Conservation (phyloP, 2,329 filamentous ascomycete species). For the Parafenestella ontariensis region DNA sequence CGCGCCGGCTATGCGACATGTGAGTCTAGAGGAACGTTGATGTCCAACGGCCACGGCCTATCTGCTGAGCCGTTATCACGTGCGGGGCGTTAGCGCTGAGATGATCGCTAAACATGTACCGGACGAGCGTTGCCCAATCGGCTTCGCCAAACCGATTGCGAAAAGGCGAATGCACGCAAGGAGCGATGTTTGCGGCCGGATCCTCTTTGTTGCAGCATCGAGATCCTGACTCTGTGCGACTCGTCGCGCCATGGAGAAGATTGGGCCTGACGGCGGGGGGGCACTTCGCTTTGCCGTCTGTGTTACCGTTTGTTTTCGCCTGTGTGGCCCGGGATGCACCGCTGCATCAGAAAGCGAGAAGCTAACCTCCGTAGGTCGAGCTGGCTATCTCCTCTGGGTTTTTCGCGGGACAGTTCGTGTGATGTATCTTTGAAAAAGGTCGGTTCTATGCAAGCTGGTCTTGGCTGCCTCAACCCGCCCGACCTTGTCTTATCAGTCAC, state of each 20-base stretch:
- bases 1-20: conserved; percentile 23
- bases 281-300: background rate
- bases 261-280: background rate
- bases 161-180: background rate
- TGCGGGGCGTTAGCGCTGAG: conserved; percentile 2
- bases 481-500: conserved; percentile 18
- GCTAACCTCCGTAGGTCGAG: background rate
- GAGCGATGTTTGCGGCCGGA: conserved; percentile 7
- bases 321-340: background rate
- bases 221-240: conserved; percentile 3
- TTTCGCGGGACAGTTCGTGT: background rate
- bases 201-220: conserved; percentile 6
- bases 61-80: conserved; percentile 21
- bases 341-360: background rate
- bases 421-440: background rate
- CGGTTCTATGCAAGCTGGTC: conserved; percentile 10
- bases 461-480: conserved; percentile 7
- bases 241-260: conserved; percentile 4
- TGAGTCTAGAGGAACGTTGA: conserved; percentile 33
- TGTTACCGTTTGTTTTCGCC: conserved; percentile 5
- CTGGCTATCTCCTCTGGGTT: background rate
- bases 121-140: conserved; percentile 10
- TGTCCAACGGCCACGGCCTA: conserved; percentile 24
- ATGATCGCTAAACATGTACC: conserved; percentile 1
- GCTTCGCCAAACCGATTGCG: background rate